phyloP scores from a whole-genome alignment of 1,284 basidiomycete genomes.

The Thecaphora thlaspeos region DNA sequence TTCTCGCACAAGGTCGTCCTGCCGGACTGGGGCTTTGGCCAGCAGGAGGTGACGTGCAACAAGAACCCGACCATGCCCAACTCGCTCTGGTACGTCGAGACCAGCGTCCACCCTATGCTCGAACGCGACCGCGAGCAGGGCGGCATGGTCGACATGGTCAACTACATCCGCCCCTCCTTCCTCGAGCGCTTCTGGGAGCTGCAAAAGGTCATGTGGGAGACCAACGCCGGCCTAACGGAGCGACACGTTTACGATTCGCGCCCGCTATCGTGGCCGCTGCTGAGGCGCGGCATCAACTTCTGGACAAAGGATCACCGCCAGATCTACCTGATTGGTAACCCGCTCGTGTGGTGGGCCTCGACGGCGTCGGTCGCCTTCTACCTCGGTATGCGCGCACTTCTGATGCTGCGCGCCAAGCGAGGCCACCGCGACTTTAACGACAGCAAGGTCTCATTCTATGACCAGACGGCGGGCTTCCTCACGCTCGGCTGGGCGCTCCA shows the following conservation, averaged over 20 bases:
- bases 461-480: slow-evolving; percentile 83
- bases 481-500: slow-evolving; percentile 91
- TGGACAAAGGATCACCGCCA: slow-evolving; percentile 96
- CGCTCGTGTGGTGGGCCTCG: slow-evolving; percentile 85
- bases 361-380: slow-evolving; percentile 72
- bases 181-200: slow-evolving; percentile 86
- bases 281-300: slow-evolving; percentile 87
- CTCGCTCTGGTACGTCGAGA: slow-evolving; percentile 94
- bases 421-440: slow-evolving; percentile 87
- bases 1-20: slow-evolving; percentile 98
- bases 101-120: slow-evolving; percentile 68
- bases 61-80: slow-evolving; percentile 89
- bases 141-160: slow-evolving; percentile 24
- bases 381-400: slow-evolving; percentile 68
- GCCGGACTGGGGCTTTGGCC: slow-evolving; percentile 95
- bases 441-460: slow-evolving; percentile 83
- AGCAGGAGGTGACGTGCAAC: slow-evolving; percentile 96
- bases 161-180: slow-evolving; percentile 87
- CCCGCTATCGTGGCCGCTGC: slow-evolving; percentile 81
- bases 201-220: slow-evolving; percentile 96
- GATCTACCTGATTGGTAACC: slow-evolving; percentile 93
- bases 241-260: slow-evolving; percentile 92
- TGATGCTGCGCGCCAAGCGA: slow-evolving; percentile 84
- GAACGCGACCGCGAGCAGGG: slow-evolving; percentile 11
- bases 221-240: slow-evolving; percentile 91